These are phyloP conservation scores for Zygoascus biomembranicola DNA, from an alignment of 805 yeast genomes.

Conservation along the genomic window DNA sequence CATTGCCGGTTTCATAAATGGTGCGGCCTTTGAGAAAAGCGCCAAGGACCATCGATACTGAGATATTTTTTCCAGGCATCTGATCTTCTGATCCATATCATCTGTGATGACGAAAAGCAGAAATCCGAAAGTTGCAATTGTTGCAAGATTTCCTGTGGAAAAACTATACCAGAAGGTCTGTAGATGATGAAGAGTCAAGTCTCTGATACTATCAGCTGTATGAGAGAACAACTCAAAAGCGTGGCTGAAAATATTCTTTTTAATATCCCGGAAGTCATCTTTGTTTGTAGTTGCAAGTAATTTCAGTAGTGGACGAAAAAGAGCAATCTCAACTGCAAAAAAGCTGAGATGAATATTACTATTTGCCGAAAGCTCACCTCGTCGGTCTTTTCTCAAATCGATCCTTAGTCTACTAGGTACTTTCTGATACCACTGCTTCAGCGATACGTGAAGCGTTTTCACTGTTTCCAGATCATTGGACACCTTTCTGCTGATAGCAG, in stretches of 20 bases:
- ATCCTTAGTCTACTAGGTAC: slow-evolving; percentile 20
- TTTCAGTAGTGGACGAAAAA: slow-evolving; percentile 20
- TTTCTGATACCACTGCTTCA: slow-evolving; percentile 22
- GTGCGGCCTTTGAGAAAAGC: slow-evolving; percentile 21
- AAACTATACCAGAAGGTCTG: slow-evolving; percentile 25
- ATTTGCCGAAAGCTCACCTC: slow-evolving; percentile 20
- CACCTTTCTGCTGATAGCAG: slow-evolving; percentile 9
- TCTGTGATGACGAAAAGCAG: slow-evolving; percentile 15
- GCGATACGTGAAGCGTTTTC: slow-evolving; percentile 16
- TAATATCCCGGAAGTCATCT: slow-evolving; percentile 15
- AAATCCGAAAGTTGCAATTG: slow-evolving; percentile 21
- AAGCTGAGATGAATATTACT: slow-evolving; percentile 22
- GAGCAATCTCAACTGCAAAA: slow-evolving; percentile 21
- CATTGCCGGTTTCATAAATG: slow-evolving; percentile 22
- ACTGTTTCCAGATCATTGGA: slow-evolving; percentile 14
- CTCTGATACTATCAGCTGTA: slow-evolving; percentile 20
- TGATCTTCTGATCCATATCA: slow-evolving; percentile 12
- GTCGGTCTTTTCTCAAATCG: slow-evolving; percentile 10
- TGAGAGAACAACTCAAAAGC: slow-evolving; percentile 19
- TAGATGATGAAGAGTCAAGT: slow-evolving; percentile 19
- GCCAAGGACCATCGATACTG: slow-evolving; percentile 21
- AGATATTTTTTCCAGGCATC: slow-evolving; percentile 16
- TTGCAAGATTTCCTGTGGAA: slow-evolving; percentile 17
- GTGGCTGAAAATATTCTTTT: slow-evolving; percentile 17
- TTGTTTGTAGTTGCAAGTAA: slow-evolving; percentile 15